Conservation (phyloP, 2,329 filamentous ascomycete genomes). For the Fusarium pininemorale region DNA sequence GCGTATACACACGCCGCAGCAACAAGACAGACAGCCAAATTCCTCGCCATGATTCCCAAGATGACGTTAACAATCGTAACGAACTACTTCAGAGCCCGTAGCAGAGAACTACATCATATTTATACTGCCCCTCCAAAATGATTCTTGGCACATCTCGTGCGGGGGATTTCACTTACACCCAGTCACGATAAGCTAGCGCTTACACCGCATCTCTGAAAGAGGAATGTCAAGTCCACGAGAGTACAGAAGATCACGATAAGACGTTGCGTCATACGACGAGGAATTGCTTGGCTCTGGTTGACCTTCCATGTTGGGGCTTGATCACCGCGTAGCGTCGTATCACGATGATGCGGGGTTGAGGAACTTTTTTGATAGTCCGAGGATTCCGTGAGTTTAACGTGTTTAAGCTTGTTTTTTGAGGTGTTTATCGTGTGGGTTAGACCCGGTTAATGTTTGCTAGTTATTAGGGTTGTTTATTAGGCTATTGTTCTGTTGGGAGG, state of each 20-base stretch:
- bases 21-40: conserved; percentile 11
- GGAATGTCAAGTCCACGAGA: conserved; percentile 19
- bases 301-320: conserved; percentile 24
- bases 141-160: not conserved
- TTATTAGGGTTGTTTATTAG: not conserved
- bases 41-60: conserved; percentile 7
- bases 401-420: conserved; percentile 28
- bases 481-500: fast-evolving
- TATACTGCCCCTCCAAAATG: not conserved
- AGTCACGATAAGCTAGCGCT: conserved; percentile 16
- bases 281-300: conserved; percentile 7
- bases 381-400: not conserved
- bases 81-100: fast-evolving
- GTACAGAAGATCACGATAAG: conserved; percentile 19
- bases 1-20: conserved; percentile 28
- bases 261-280: conserved; percentile 17
- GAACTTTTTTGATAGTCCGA: not conserved
- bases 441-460: not conserved
- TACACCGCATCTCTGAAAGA: conserved; percentile 28
- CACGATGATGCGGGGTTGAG: not conserved
- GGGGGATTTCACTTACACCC: conserved; percentile 3
- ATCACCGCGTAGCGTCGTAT: conserved; percentile 19
- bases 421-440: not conserved
- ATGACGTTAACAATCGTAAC: not conserved
- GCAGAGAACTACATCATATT: not conserved